Evolutionary conservation across 306 rosid species (phyloP).

Genomic region (Cucumis hystrix): DNA sequence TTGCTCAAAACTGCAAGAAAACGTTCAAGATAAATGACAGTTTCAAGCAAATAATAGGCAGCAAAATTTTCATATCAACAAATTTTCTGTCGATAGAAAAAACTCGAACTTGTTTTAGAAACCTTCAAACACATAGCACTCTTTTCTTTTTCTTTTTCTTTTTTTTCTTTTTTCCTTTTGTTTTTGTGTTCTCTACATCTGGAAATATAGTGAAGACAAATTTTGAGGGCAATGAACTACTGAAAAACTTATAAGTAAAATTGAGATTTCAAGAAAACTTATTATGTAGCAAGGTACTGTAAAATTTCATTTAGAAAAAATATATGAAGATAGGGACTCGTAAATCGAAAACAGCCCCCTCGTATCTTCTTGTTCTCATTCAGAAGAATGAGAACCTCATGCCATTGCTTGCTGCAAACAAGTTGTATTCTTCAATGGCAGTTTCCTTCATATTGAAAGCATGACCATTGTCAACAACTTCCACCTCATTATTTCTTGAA

Average conservation of each 20-base stretch:
- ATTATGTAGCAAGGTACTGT: slow-evolving; percentile 55
- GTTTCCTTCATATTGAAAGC: slow-evolving; percentile 53
- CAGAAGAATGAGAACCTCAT: slow-evolving; percentile 62
- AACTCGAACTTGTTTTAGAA: slow-evolving; percentile 4
- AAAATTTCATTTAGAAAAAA: slow-evolving; percentile 32
- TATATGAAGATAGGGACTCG: slow-evolving; percentile 44
- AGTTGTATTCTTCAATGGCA: slow-evolving; percentile 77
- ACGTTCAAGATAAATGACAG: background rate
- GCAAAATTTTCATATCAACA: slow-evolving; percentile 3
- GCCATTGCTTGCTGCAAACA: slow-evolving; percentile 76
- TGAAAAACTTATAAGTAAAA: slow-evolving; percentile 30
- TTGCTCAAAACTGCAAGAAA: background rate
- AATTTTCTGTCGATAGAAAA: background rate
- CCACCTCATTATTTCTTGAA: slow-evolving; percentile 24
- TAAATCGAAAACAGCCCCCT: slow-evolving; percentile 46
- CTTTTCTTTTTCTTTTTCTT: slow-evolving; percentile 12
- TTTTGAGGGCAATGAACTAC: slow-evolving; percentile 37
- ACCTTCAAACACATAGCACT: slow-evolving; percentile 47
- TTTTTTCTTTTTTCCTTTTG: background rate
- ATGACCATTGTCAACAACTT: slow-evolving; percentile 31
- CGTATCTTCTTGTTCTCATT: slow-evolving; percentile 39
- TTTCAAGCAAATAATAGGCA: background rate
- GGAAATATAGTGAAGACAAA: slow-evolving; percentile 29
- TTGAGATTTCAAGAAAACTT: slow-evolving; percentile 35
- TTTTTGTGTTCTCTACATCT: slow-evolving; percentile 25